phyloP scores from a whole-genome alignment of 1,284 basidiomycete species.

The Mycosarcoma mackinlayi region DNA sequence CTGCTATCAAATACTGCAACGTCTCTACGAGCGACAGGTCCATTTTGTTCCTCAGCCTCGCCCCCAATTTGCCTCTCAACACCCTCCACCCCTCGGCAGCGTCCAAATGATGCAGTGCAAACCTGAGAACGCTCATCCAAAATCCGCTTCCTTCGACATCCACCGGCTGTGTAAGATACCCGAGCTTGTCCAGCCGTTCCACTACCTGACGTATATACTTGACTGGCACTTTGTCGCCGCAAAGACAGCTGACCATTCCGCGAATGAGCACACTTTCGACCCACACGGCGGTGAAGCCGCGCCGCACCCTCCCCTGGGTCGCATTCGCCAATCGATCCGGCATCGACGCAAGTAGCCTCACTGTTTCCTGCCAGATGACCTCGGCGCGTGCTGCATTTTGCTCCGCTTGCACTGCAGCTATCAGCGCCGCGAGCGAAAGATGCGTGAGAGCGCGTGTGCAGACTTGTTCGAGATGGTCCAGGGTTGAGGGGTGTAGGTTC shows the following conservation, averaged over 20 bases:
- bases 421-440: constrained; percentile 14
- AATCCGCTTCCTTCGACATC: constrained; percentile 12
- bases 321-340: constrained; percentile 41
- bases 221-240: background rate
- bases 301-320: constrained; percentile 7
- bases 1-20: constrained; percentile 3
- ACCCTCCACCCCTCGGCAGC: background rate
- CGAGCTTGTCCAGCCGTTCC: constrained; percentile 18
- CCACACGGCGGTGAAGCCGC: constrained; percentile 3
- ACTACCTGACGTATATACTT: constrained; percentile 13
- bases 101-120: too few relatives aligned
- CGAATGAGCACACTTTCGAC: constrained; percentile 13
- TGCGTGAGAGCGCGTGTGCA: background rate
- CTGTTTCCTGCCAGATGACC: constrained; percentile 28
- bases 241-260: constrained; percentile 9
- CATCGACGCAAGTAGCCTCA: constrained; percentile 12
- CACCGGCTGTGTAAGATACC: constrained; percentile 12
- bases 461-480: background rate
- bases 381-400: constrained; percentile 18
- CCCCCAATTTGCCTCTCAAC: constrained; percentile 1
- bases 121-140: constrained; percentile 15
- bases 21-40: constrained; percentile 18
- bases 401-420: background rate
- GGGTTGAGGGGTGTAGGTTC: constrained; percentile 4
- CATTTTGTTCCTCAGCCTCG: background rate